Evolutionary conservation across 495 filamentous ascomycete species (phyloP).

Genomic region (Hypoxylon lenormandii): DNA sequence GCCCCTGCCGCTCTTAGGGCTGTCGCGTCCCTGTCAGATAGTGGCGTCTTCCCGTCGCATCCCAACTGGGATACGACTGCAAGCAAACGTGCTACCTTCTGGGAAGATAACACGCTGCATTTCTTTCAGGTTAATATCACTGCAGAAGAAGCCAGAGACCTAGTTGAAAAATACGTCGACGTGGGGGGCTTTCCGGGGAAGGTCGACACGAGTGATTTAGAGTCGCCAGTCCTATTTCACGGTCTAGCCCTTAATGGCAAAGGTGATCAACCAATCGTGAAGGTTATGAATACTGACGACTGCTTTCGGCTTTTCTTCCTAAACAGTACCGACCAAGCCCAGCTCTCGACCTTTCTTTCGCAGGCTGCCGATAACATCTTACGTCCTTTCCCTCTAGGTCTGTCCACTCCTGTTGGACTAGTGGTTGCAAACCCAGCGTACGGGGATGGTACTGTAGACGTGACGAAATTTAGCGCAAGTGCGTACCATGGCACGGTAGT

Average conservation of each 20-base stretch:
- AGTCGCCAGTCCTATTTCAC: conserved; percentile 58
- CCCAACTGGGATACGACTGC: conserved; percentile 62
- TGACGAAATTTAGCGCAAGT: conserved; percentile 65
- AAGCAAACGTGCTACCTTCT: conserved; percentile 66
- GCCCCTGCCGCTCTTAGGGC: conserved; percentile 70
- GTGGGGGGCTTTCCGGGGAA: conserved; percentile 61
- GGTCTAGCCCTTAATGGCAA: conserved; percentile 68
- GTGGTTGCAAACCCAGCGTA: conserved; percentile 73
- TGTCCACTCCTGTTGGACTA: conserved; percentile 68
- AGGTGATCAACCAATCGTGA: conserved; percentile 63
- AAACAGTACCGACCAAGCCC: conserved; percentile 69
- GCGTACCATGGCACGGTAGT: conserved; percentile 76
- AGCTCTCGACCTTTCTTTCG: conserved; percentile 68
- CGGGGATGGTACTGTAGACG: conserved; percentile 61
- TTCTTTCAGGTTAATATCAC: conserved; percentile 69
- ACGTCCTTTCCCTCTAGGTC: conserved; percentile 68
- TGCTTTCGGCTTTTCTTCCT: conserved; percentile 73
- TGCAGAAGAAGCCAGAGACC: conserved; percentile 54
- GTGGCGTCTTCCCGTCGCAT: conserved; percentile 64
- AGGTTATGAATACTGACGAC: conserved; percentile 73
- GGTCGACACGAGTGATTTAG: conserved; percentile 47
- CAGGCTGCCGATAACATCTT: conserved; percentile 67
- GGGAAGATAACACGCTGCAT: conserved; percentile 71
- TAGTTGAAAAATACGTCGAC: conserved; percentile 63
- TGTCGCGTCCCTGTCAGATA: conserved; percentile 64